Evolutionary conservation across 169 alveolate genomes (phyloP).

Genomic region (Fabrea salina): DNA sequence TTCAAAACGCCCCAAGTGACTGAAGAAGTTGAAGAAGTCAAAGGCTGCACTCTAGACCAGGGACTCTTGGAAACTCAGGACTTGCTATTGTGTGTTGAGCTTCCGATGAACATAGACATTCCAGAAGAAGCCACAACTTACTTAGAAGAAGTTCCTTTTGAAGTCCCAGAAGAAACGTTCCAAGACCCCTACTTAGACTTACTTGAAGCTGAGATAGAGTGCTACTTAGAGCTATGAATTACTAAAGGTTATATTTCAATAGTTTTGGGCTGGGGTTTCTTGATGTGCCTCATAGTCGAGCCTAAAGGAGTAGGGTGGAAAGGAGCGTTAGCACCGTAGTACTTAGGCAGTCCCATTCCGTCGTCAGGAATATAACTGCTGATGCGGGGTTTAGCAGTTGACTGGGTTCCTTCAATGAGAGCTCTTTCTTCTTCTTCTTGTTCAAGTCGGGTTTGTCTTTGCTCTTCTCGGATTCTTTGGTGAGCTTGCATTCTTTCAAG

Average conservation of each 20-base stretch:
- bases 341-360: conserved; percentile 59
- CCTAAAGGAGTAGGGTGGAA: conserved; percentile 80
- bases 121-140: too few species aligned
- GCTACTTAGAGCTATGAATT: too few species aligned
- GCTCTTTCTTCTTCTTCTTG: conserved; percentile 65
- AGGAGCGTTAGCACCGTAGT: conserved; percentile 81
- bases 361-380: conserved; percentile 73
- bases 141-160: too few species aligned
- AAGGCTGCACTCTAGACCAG: too few species aligned
- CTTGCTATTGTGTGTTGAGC: too few species aligned
- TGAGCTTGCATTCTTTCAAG: conserved; percentile 65
- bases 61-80: neutral
- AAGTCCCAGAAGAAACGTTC: too few species aligned
- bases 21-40: too few species aligned
- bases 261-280: conserved; percentile 75
- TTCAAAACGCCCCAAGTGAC: too few species aligned
- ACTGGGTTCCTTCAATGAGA: conserved; percentile 66
- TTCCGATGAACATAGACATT: too few species aligned
- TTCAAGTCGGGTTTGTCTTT: conserved; percentile 44
- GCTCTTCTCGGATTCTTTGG: conserved; percentile 57
- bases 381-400: conserved; percentile 80
- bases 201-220: neutral
- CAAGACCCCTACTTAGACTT: conserved; percentile 9
- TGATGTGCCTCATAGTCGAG: conserved; percentile 81
- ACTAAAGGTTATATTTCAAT: conserved; percentile 71